Evolutionary conservation across 2,329 filamentous ascomycete genomes (phyloP).

Genomic region (Alternaria sp.): DNA sequence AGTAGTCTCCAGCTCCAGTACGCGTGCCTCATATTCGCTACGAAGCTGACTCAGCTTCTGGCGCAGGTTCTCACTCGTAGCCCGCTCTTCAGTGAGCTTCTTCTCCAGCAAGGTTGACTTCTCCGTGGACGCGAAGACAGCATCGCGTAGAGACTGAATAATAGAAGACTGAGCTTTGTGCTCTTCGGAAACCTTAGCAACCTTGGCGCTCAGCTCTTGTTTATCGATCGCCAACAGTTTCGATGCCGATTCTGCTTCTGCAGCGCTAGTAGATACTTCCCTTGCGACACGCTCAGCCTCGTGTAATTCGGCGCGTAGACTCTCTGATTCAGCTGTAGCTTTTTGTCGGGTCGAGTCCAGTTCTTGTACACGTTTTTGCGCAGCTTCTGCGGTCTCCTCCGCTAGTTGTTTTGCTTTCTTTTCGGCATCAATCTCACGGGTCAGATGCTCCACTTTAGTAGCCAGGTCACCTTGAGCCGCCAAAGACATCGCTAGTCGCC

Average conservation of each 20-base stretch:
- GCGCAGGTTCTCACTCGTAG: slow-evolving; percentile 77
- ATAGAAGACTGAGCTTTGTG: slow-evolving; percentile 74
- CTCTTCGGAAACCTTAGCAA: slow-evolving; percentile 71
- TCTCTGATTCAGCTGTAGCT: slow-evolving; percentile 84
- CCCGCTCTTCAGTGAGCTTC: slow-evolving; percentile 83
- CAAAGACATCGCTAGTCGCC: slow-evolving; percentile 82
- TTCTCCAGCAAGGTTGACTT: slow-evolving; percentile 79
- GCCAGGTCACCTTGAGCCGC: slow-evolving; percentile 83
- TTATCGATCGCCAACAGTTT: slow-evolving; percentile 88
- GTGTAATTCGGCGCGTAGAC: slow-evolving; percentile 84
- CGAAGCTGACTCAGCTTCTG: slow-evolving; percentile 78
- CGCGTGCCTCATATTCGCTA: slow-evolving; percentile 82
- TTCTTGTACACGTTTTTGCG: slow-evolving; percentile 83
- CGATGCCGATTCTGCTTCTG: slow-evolving; percentile 77
- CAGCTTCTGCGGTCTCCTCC: slow-evolving; percentile 84
- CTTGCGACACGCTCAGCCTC: slow-evolving; percentile 78
- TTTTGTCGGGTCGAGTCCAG: slow-evolving; percentile 85
- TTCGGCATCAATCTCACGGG: slow-evolving; percentile 79
- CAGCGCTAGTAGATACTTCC: slow-evolving; percentile 79
- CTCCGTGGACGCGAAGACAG: slow-evolving; percentile 79
- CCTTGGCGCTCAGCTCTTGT: slow-evolving; percentile 73
- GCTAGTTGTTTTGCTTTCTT: slow-evolving; percentile 81
- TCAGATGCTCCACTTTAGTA: slow-evolving; percentile 73
- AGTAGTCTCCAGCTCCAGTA: slow-evolving; percentile 76
- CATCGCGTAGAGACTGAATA: slow-evolving; percentile 77